Percentiles rank a stretch among this genome's conserved stretches.
Conservation (phyloP, 2,329 filamentous ascomycete species). For the Hysterium pulicare region DNA sequence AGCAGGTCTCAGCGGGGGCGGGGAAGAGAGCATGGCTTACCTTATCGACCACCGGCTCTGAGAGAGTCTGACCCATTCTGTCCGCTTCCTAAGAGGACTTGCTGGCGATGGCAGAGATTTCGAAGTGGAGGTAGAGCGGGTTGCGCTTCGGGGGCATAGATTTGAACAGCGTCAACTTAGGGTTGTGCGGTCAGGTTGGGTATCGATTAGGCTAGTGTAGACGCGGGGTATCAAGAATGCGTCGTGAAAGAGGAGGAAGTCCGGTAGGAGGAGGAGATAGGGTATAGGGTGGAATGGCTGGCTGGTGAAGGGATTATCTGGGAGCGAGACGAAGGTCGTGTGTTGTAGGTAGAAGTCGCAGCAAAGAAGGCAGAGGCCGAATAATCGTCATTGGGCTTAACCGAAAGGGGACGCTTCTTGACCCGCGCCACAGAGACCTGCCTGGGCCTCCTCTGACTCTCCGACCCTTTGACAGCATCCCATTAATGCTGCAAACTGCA, state of each 20-base stretch:
- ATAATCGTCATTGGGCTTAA: constrained; percentile 3
- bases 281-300: constrained; percentile 2
- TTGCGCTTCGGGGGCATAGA: constrained; percentile 28
- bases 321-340: constrained; percentile 1
- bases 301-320: constrained; percentile 4
- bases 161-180: constrained; percentile 24
- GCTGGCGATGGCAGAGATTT: constrained; percentile 15
- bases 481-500: no score
- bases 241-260: no score
- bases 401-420: constrained; percentile 1
- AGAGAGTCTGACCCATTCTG: constrained; percentile 96
- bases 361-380: constrained; percentile 2
- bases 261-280: not conserved
- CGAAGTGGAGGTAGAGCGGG: constrained; percentile 18
- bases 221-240: no score
- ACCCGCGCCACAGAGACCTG: constrained; percentile 1
- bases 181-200: constrained; percentile 23
- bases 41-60: constrained; percentile 98
- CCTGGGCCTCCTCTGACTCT: not conserved
- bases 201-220: constrained; percentile 6
- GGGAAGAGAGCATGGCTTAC: constrained; percentile 54
- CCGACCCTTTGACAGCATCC: no score
- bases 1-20: constrained; percentile 27
- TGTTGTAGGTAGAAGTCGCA: no score
- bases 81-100: constrained; percentile 28